Evolutionary conservation across 2,329 filamentous ascomycete species (phyloP), one percentile per base, ranked within the genome.

Genomic region (Cercospora brassicicola): DNA sequence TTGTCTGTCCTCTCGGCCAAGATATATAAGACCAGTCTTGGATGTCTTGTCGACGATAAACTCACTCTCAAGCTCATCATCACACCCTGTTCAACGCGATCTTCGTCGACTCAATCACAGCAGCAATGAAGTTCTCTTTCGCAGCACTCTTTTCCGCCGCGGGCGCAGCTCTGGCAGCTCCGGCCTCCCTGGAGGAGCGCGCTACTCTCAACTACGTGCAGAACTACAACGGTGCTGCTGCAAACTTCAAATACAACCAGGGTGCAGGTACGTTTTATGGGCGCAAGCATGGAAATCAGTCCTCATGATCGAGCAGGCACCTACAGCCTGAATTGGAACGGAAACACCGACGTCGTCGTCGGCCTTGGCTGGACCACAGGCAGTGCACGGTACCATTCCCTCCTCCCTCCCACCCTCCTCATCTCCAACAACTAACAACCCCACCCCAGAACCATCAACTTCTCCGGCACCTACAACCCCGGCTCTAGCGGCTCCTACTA

Each of bases 321-420:
- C 42, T 86, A 85, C 78, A 81, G 73, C 45, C 78, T 83, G 1
- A 73, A 71, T 26, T 87, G 85, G 85, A 65, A 57, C 31, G 74
- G 69, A 48, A 79, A 79, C 51, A 59, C 55, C 59, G 85, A 87
- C 79, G 83, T 86, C 56, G 85, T 87, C 30, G 84, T 79, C 66
- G 86, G 86, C 33, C 87, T 87, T 77, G 86, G 86, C 55, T 88
- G 85, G 85, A 82, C 82, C 39, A 67, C 65, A 31, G 69, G 69
- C 26, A 59, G 42, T 57, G 67, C 61, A 10, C 39, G 66, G 69
- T 68, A 26, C 13, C 10, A 56, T 4, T 10, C 1, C n/a, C 15
- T 18, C 42, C 2, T 2, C 10, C 31, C 30, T 11, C 2, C 8
- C 7, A 1, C n/a, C 18, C 8, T 30, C 9, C 23, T 10, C 10